A percentile compares a stretch with the other conserved stretches of the same genome.
Conservation (phyloP, 129 eudicot species). For the Escallonia herrerae region DNA sequence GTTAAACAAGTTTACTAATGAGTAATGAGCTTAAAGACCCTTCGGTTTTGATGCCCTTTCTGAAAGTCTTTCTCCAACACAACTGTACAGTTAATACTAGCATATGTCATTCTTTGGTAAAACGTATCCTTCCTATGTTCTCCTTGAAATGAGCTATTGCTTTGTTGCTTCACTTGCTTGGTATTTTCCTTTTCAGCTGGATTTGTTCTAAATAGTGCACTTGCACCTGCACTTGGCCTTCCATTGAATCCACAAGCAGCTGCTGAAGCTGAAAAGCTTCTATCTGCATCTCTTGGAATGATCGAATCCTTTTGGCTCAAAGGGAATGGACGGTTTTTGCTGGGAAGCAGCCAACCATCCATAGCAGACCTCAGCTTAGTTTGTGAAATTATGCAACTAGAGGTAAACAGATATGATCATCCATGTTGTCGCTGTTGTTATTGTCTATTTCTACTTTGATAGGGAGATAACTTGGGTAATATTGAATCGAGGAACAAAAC, state of each 20-base stretch:
- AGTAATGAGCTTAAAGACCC: too few relatives aligned
- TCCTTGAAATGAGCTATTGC: background rate
- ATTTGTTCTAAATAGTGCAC: constrained; percentile 27
- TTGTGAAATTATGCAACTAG: constrained; percentile 82
- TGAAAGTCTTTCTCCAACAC: too few relatives aligned
- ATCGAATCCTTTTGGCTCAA: constrained; percentile 66
- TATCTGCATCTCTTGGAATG: constrained; percentile 41
- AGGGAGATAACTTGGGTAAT: background rate
- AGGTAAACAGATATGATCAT: constrained; percentile 34
- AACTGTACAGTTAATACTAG: too few relatives aligned
- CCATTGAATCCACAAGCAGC: constrained; percentile 46
- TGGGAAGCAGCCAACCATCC: constrained; percentile 60
- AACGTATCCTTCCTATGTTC: background rate
- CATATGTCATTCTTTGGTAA: background rate
- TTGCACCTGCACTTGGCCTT: constrained; percentile 39
- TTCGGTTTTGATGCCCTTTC: too few relatives aligned
- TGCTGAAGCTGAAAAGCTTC: constrained; percentile 50
- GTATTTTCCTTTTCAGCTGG: constrained; percentile 29
- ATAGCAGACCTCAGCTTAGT: constrained; percentile 79
- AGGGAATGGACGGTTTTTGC: constrained; percentile 50
- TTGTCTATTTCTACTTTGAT: background rate
- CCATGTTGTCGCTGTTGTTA: background rate
- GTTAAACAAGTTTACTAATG: too few relatives aligned
- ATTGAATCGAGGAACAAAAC: background rate
- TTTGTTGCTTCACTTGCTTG: background rate